phyloP scores from a whole-genome alignment of 1,284 basidiomycete species.

The Lentinus polychrous region DNA sequence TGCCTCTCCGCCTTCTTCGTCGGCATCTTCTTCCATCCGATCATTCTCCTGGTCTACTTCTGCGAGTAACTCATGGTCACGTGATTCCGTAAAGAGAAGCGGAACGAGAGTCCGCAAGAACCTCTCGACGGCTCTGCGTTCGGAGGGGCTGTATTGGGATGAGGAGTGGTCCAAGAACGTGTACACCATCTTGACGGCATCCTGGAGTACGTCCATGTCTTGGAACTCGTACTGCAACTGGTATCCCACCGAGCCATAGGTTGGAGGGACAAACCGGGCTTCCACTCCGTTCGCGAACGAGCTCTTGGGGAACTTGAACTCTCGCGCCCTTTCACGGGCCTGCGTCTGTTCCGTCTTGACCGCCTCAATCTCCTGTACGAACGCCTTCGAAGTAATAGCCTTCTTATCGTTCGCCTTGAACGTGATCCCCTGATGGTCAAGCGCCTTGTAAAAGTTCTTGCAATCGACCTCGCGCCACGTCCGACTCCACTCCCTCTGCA shows the following conservation, averaged over 20 bases:
- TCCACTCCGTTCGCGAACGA: not conserved
- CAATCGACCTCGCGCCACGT: constrained; percentile 97
- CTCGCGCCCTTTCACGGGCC: constrained; percentile 13
- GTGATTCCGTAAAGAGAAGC: constrained; percentile 70
- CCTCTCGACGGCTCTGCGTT: constrained; percentile 79
- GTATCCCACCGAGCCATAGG: constrained; percentile 41
- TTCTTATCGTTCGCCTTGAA: constrained; percentile 98
- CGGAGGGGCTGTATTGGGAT: constrained; percentile 65
- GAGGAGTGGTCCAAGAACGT: constrained; percentile 86
- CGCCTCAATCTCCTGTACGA: constrained; percentile 85
- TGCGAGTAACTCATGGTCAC: constrained; percentile 72
- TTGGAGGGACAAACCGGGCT: constrained; percentile 23
- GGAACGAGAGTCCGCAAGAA: constrained; percentile 87
- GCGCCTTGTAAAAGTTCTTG: constrained; percentile 95
- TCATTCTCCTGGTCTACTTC: constrained; percentile 52
- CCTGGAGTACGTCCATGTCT: constrained; percentile 79
- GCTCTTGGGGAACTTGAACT: constrained; percentile 23
- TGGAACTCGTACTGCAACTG: constrained; percentile 81
- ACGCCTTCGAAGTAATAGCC: constrained; percentile 83
- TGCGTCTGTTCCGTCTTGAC: constrained; percentile 66
- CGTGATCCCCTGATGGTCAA: constrained; percentile 92
- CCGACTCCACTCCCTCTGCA: constrained; percentile 93
- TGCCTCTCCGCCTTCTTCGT: constrained; percentile 32
- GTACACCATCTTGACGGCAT: constrained; percentile 85
- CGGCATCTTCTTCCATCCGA: constrained; percentile 22